Evolutionary conservation across 2,329 filamentous ascomycete species (phyloP), one percentile per base, ranked within the genome.

Genomic region (Ceratocystis colombiana): DNA sequence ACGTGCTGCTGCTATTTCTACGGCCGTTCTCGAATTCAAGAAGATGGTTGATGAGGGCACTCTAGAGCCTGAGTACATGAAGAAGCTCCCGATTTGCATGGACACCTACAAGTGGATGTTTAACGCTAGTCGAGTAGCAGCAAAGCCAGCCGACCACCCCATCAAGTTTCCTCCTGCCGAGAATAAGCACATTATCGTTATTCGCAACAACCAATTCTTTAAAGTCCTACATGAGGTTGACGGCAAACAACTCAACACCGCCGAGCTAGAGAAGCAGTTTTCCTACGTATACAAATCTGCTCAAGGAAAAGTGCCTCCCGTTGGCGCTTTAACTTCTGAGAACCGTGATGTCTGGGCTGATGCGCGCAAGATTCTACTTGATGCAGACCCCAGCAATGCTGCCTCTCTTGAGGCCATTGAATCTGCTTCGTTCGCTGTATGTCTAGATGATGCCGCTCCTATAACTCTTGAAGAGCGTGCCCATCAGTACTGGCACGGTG

Each of bases 91-190:
- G 68, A 93, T 97, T 74, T 94, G 92, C 77, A 99, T 99, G 94
- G 91, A 91, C 80, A 94, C 90, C 74, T 97, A 96, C 80, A 82
- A 96, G 79, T 97, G 87, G 84, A 99, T 99, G 94, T 99, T 99
- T 84, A 97, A 99, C 78, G 86, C 84, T 77, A 89, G 85, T 76
- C 88, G 94, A 71, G 86, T 97, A 50, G 88, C 93, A 37, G 88
- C 88, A 65, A 88, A 87, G 72, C 88, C 90, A 12, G 83, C 86
- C 44, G 94, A 99, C 74, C 85, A 90, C 73, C 88, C 89, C 8
- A 80, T 88, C 74, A 96, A 96, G 78, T 96, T 88, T 77, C 78
- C 86, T 10, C 77, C 84, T 67, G 78, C 84, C 68, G 83, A 88
- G 69, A 84, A 96, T 80, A 88, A 93, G 78, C 88, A 97, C 79